phyloP scores from a whole-genome alignment of 768 basidiomycete species.

The Lactifluus pinguis region DNA sequence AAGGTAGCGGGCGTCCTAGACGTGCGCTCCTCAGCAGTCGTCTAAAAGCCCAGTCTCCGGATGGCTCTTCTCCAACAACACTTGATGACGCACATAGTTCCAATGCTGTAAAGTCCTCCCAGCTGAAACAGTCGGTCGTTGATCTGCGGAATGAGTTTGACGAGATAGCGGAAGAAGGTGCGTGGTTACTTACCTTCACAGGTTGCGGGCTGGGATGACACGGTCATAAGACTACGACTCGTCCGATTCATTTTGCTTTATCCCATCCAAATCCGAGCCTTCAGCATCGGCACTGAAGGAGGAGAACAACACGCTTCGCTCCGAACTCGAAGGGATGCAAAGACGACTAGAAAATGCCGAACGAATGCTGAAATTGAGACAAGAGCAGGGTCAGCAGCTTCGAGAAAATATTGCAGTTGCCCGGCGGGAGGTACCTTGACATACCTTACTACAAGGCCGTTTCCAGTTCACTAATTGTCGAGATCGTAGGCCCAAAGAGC shows the following conservation, averaged over 20 bases:
- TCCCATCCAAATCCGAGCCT: slow-evolving; percentile 53
- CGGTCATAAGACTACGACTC: slow-evolving; percentile 39
- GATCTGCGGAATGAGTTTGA: slow-evolving; percentile 43
- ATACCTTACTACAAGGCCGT: neutral
- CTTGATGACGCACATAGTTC: slow-evolving; percentile 18
- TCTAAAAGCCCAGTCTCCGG: slow-evolving; percentile 24
- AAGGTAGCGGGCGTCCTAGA: slow-evolving; percentile 46
- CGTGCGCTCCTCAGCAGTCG: slow-evolving; percentile 33
- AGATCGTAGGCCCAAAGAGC: slow-evolving; percentile 61
- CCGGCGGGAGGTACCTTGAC: slow-evolving; percentile 46
- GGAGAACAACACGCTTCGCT: slow-evolving; percentile 59
- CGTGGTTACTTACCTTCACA: slow-evolving; percentile 4
- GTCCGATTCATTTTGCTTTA: slow-evolving; percentile 71
- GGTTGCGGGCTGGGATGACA: neutral
- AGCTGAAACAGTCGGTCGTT: slow-evolving; percentile 13
- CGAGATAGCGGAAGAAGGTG: slow-evolving; percentile 61
- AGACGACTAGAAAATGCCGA: slow-evolving; percentile 54
- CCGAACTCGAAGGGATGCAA: slow-evolving; percentile 49
- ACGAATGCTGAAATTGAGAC: slow-evolving; percentile 53
- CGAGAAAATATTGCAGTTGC: slow-evolving; percentile 74
- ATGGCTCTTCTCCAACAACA: slow-evolving; percentile 21
- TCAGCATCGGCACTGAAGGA: slow-evolving; percentile 43
- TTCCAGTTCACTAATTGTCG: neutral
- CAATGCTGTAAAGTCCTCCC: slow-evolving; percentile 10
- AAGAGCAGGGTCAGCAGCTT: slow-evolving; percentile 71